These are phyloP conservation scores for Kodamaea sp. DNA, from an alignment of 1,139 yeast species.

Conservation along the genomic window DNA sequence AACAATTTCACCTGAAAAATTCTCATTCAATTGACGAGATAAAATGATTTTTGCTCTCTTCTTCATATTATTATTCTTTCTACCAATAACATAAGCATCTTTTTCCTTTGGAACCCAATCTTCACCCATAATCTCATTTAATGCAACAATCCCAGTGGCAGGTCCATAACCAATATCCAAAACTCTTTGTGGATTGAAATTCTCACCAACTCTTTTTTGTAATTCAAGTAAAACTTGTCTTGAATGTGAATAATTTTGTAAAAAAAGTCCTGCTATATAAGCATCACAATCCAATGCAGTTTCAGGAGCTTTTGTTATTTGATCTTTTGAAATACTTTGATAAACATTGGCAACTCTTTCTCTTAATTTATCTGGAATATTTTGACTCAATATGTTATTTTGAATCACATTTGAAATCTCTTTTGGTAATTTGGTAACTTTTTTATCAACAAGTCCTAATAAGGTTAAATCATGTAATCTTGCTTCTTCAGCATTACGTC, in stretches of 20 bases:
- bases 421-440: constrained; percentile 47
- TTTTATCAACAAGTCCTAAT: constrained; percentile 45
- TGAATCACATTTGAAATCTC: constrained; percentile 54
- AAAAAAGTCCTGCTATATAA: constrained; percentile 76
- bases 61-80: constrained; percentile 61
- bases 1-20: constrained; percentile 16
- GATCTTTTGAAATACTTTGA: constrained; percentile 46
- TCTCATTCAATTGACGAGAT: constrained; percentile 64
- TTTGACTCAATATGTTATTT: constrained; percentile 52
- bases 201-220: constrained; percentile 47
- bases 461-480: constrained; percentile 48
- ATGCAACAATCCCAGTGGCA: constrained; percentile 84
- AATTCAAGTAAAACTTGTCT: constrained; percentile 68
- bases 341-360: constrained; percentile 52
- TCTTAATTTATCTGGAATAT: constrained; percentile 55
- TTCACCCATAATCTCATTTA: constrained; percentile 75
- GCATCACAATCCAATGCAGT: constrained; percentile 71
- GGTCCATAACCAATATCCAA: constrained; percentile 91
- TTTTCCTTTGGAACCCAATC: constrained; percentile 58
- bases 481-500: constrained; percentile 48
- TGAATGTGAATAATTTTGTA: constrained; percentile 77
- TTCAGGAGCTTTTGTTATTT: constrained; percentile 51
- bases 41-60: constrained; percentile 73
- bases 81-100: constrained; percentile 72
- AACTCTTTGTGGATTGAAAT: constrained; percentile 61